Conservation (phyloP, 345 rosid genomes). For the Hibiscus mutabilis region DNA sequence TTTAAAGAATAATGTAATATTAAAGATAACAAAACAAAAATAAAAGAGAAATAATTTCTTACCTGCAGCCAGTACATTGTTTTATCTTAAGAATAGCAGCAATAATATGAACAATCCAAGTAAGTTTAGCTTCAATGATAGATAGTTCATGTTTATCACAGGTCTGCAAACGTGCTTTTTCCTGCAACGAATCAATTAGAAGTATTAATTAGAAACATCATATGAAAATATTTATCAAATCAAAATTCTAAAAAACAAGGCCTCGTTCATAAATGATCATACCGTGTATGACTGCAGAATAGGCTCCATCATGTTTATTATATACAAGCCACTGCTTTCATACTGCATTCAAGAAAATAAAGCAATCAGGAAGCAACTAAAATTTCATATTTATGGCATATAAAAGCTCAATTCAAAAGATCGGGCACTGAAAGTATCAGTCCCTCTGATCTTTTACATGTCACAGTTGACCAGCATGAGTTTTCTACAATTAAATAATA, state of each 20-base stretch:
- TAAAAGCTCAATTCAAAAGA: neutral
- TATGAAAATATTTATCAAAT: constrained; percentile 9
- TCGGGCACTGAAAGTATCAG: neutral
- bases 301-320: constrained; percentile 89
- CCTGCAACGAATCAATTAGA: constrained; percentile 39
- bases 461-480: neutral
- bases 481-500: neutral
- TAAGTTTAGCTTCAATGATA: constrained; percentile 84
- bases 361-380: constrained; percentile 6
- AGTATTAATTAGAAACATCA: constrained; percentile 4
- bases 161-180: constrained; percentile 56
- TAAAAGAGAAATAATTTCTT: constrained; percentile 10
- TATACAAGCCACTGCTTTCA: constrained; percentile 77
- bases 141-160: constrained; percentile 64
- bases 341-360: constrained; percentile 45
- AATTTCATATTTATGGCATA: neutral
- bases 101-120: constrained; percentile 94
- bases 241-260: constrained; percentile 5
- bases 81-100: constrained; percentile 89
- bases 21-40: constrained; percentile 3
- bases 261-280: constrained; percentile 18
- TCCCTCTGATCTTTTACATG: neutral
- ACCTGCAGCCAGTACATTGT: constrained; percentile 91
- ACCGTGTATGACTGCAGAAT: constrained; percentile 91
- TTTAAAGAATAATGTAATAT: neutral